Base-by-base conservation (phyloP, 2,329 filamentous ascomycete species). In the Alternaria angustiovoidea region DNA sequence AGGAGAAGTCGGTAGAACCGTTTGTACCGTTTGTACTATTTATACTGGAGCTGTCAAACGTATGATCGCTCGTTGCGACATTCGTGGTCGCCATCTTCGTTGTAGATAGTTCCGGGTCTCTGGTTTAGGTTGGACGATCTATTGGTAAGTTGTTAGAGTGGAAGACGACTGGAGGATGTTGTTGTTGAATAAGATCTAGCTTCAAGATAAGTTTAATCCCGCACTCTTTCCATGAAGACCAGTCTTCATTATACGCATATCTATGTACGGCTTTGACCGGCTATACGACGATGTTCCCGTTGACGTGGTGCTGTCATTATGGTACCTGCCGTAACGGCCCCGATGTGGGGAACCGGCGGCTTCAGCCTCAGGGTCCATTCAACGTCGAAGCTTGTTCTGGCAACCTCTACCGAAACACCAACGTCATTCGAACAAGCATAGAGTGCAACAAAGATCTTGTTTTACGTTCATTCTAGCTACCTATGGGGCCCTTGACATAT, bases 331-430 rank as follows among this genome's bases (percentile, higher is more conserved):
- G 42, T n/a, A 52, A 41, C 57, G 57, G 46, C 47, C 53, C 57
- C 57, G 44, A 57, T 56, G 57, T 51, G 57, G 57, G 57, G 57
- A 60, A 60, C 57, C 57, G 57, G 56, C 39, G 28, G 34, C 24
- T 53, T 54, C 20, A 51, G 39, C 39, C 38, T 20, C 16, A 59
- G 43, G 44, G 28, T 34, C 51, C 18, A 44, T 28, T 2, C 26
- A 32, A 53, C 51, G 28, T 53, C 39, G 28, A 49, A 24, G 30
- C 8, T 36, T 7, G 24, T n/a, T 39, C 22, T 22, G n/a, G 20
- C 4, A 42, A 8, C 14, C 16, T 18, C 12, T 16, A 2, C 12
- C 5, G 32, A 36, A 36, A 36, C 32, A 6, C 14, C 32, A 36
- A 14, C 6, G 14, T 36, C 32, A 36, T 36, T 6, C 14, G 5